Base-by-base conservation (phyloP, 192 early-diverging fungal species). In the Backusella liffmaniae region DNA sequence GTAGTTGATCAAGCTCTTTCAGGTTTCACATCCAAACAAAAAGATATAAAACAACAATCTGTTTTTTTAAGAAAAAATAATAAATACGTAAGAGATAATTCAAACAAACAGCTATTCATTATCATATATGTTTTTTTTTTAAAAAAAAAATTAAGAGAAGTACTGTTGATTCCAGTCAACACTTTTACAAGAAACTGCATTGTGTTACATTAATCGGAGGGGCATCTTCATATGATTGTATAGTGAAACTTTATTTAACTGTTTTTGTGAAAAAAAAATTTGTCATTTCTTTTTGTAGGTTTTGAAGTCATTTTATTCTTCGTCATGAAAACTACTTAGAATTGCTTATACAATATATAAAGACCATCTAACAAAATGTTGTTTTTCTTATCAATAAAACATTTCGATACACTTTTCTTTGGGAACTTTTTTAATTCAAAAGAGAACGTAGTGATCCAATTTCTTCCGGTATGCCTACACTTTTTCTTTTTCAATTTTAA, bases 261-360 rank as follows among this genome's bases (percentile, higher is more conserved):
- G 12, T 59, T 59, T 59, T 23, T 59, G 53, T 12, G 53, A 59
- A 59, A 59, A 49, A 49, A 59, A 59, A 59, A 59, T 59, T 59
- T 59, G 53, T 59, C 53, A 59, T 59, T 59, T 59, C n/a, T 26
- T 59, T 13, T 62, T 62, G 26, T 29, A 62, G 21, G 21, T 7
- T 56, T 56, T 26, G 53, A 23, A 21, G 8, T 16, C 15, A 44
- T 44, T 44, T 44, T 44, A 44, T 44, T 44, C 42, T 16, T 13
- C 13, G 13, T 16, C 0, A 39, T 39, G 37, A 39, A 12, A 39
- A 10, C 37, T 39, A 39, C 9, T 10, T 39, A 2, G 37, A 39
- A 39, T 4, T 16, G 13, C 15, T 44, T 44, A 16, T 44, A 44
- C 13, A 16, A 44, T 44, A 4, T 44, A 16, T 5, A 49, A 39